Evolutionary conservation across 495 filamentous ascomycete species (phyloP), one percentile per base, ranked within the genome.

Genomic region (Bacidia gigantensis): DNA sequence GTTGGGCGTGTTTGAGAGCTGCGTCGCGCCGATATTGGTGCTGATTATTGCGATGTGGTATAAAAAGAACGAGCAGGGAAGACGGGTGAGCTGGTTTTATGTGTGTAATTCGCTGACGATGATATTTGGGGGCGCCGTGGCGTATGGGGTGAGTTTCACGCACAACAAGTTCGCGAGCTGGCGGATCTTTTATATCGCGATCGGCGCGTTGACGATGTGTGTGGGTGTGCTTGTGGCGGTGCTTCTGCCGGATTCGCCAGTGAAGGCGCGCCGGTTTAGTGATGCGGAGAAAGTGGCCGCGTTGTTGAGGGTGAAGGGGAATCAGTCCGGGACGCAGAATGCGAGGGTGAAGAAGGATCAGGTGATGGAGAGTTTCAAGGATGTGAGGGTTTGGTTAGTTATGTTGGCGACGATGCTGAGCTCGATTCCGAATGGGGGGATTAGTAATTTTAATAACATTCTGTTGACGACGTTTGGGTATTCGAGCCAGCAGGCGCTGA

Each of bases 31-130:
- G 2, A 60, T 70, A 32, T 74, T 78, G 52, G 63, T 86, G 12
- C 60, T 84, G 25, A 66, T 86, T 18, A 81, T 77, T 0, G 69
- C 76, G n/a, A 84, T 84, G 74, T 86, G 83, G 81, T 86, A 84
- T 62, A 79, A 74, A 41, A 72, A 81, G 10, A 72, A 80, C 46
- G 81, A 86, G 54, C 82, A 85, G 61, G 74, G 81, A 0, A 64
- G 69, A 0, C 76, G 75, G 0, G 79, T 84, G 0, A 79, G 79
- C 0, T 83, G 82, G 63, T 86, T 83, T 79, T 76, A 65, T 26
- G 59, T 60, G 10, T 42, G 32, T 35, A 48, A 55, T 42, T 54
- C 51, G 51, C 29, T 51, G 29, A 52, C 47, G 48, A 69, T 76
- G 46, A 68, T 79, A 41, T 69, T 76, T 32, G 75, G 75, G 39